Evolutionary conservation across 75 land plant species (phyloP).

Genomic region (Cryptomeria japonica): DNA sequence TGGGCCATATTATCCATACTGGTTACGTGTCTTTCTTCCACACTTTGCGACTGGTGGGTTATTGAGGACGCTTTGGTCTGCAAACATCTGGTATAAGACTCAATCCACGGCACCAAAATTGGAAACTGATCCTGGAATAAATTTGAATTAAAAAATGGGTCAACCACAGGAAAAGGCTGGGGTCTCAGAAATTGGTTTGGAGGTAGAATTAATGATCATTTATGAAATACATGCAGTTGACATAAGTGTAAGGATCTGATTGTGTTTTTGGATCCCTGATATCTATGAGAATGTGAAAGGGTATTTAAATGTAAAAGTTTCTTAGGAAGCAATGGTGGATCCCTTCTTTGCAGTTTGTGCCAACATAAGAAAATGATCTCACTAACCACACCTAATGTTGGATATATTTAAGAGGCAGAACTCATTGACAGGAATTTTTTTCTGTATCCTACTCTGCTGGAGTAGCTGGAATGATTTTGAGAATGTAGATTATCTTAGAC

Average conservation of each 20-base stretch:
- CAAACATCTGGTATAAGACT: constrained; percentile 31
- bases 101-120: constrained; percentile 6
- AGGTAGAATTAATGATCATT: neutral
- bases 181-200: neutral
- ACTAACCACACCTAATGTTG: neutral
- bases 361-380: neutral
- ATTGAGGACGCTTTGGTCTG: constrained; percentile 49
- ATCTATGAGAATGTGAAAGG: neutral
- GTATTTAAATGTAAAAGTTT: neutral
- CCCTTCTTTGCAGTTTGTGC: neutral
- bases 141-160: neutral
- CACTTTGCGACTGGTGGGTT: constrained; percentile 71
- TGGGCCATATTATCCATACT: constrained; percentile 67
- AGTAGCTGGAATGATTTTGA: neutral
- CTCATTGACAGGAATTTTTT: neutral
- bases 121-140: neutral
- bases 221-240: neutral
- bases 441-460: neutral
- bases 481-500: neutral
- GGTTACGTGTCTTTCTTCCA: constrained; percentile 60
- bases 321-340: neutral
- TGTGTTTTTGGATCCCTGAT: neutral
- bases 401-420: neutral
- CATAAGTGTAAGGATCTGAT: neutral
- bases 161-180: neutral